Percentiles rank a stretch among this genome's conserved stretches.
These are phyloP conservation scores for Nannochloropsis gaditana DNA, from an alignment of 108 stramenopile genomes.

Conservation along the genomic window DNA sequence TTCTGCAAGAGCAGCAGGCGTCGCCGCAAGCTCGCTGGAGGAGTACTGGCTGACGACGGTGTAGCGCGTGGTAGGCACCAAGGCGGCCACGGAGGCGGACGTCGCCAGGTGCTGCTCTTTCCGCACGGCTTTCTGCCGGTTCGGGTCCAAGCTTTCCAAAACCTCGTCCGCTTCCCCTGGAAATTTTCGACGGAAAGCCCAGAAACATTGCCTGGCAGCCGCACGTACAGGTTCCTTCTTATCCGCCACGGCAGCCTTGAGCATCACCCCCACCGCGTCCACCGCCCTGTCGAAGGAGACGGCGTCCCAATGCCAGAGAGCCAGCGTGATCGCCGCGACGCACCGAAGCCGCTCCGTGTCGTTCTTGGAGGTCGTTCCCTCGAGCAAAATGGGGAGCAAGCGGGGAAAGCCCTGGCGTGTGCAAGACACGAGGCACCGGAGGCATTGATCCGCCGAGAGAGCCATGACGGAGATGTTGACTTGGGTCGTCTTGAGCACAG, in stretches of 20 bases:
- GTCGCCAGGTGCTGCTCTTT: background rate
- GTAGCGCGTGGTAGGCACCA: background rate
- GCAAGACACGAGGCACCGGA: background rate
- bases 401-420: background rate
- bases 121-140: background rate
- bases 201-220: background rate
- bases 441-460: background rate
- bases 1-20: background rate
- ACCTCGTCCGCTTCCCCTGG: background rate
- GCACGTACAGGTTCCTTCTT: background rate
- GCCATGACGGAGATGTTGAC: background rate
- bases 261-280: background rate
- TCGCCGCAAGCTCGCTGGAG: background rate
- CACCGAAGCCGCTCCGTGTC: background rate
- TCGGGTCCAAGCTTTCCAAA: background rate
- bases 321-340: background rate
- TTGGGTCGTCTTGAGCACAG: background rate
- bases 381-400: background rate
- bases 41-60: background rate
- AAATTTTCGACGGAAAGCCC: background rate
- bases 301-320: background rate
- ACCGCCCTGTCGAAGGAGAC: background rate
- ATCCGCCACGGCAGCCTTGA: constrained; percentile 3
- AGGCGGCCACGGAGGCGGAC: background rate
- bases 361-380: background rate